Evolutionary conservation across 2,329 filamentous ascomycete genomes (phyloP).

Genomic region (Penicillium hesseltinei): DNA sequence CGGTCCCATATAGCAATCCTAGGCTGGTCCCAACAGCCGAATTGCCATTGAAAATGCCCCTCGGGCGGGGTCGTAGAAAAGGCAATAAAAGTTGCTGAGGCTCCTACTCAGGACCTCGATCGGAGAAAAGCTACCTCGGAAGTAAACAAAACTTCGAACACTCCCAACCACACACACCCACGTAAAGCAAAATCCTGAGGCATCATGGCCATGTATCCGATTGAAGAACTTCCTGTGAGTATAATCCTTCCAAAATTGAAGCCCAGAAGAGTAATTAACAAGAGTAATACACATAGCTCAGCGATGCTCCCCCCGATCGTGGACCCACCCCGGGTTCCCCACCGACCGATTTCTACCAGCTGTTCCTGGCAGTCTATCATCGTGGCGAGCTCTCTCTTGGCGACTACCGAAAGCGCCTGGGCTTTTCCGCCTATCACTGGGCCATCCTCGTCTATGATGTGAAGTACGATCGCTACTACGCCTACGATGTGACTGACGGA

Average conservation of each 20-base stretch:
- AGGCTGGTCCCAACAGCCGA: neutral
- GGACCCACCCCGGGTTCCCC: too few relatives aligned
- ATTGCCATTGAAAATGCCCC: neutral
- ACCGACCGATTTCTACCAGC: neutral
- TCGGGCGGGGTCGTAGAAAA: neutral
- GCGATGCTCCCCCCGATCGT: neutral
- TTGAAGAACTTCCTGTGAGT: neutral
- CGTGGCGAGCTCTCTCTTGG: conserved; percentile 5
- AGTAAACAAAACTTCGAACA: neutral
- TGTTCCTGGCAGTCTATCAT: conserved; percentile 5
- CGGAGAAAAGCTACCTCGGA: neutral
- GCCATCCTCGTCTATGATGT: neutral
- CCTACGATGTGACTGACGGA: conserved; percentile 8
- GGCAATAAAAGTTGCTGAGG: neutral
- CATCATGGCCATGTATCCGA: neutral
- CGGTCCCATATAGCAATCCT: too few relatives aligned
- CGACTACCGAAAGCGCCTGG: neutral
- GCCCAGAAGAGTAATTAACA: neutral
- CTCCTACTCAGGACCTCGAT: neutral
- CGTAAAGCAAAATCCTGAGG: neutral
- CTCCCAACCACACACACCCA: neutral
- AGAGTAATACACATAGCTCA: neutral
- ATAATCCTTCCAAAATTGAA: neutral
- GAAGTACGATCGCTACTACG: neutral
- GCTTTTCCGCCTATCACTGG: conserved; percentile 9